phyloP scores from a whole-genome alignment of 208 protist genomes.

The Leishmania amazonensis region DNA sequence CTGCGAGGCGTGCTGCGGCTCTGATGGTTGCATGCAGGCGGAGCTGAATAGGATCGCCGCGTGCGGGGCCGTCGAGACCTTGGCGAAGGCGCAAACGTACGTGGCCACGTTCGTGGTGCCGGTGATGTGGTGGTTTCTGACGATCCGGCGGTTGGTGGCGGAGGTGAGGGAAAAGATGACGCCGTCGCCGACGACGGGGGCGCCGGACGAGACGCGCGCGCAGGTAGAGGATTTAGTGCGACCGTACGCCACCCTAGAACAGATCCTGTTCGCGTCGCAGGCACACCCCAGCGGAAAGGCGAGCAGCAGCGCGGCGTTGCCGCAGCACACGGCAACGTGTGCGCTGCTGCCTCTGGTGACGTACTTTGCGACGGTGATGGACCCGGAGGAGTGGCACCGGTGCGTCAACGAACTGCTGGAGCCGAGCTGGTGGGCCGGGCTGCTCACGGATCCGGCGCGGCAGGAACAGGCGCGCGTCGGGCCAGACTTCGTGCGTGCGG shows the following conservation, averaged over 20 bases:
- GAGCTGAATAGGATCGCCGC: slow-evolving; percentile 22
- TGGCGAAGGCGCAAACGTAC: slow-evolving; percentile 21
- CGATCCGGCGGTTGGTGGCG: slow-evolving; percentile 31
- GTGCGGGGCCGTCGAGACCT: slow-evolving; percentile 6
- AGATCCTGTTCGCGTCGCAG: slow-evolving; percentile 19
- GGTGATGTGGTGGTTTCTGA: slow-evolving; percentile 59
- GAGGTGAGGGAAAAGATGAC: slow-evolving; percentile 5
- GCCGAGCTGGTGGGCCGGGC: slow-evolving; percentile 27
- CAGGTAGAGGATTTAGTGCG: slow-evolving; percentile 18
- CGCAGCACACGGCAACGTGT: slow-evolving; percentile 15
- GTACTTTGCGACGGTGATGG: slow-evolving; percentile 35
- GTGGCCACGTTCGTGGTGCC: slow-evolving; percentile 44
- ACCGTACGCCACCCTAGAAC: slow-evolving; percentile 32
- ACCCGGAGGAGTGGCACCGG: slow-evolving; percentile 32
- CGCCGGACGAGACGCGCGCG: slow-evolving; percentile 2
- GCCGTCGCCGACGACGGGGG: not conserved
- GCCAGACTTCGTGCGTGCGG: slow-evolving; percentile 47
- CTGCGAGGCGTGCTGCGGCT: slow-evolving; percentile 40
- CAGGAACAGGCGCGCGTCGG: slow-evolving; percentile 40
- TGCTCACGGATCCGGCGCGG: slow-evolving; percentile 26
- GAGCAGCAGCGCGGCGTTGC: not conserved
- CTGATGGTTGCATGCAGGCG: slow-evolving; percentile 24
- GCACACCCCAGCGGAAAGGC: not conserved
- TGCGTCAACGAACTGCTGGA: slow-evolving; percentile 35
- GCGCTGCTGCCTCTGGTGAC: slow-evolving; percentile 28